phyloP scores from a whole-genome alignment of 2,329 filamentous ascomycete genomes.

The Colletotrichum agaves region DNA sequence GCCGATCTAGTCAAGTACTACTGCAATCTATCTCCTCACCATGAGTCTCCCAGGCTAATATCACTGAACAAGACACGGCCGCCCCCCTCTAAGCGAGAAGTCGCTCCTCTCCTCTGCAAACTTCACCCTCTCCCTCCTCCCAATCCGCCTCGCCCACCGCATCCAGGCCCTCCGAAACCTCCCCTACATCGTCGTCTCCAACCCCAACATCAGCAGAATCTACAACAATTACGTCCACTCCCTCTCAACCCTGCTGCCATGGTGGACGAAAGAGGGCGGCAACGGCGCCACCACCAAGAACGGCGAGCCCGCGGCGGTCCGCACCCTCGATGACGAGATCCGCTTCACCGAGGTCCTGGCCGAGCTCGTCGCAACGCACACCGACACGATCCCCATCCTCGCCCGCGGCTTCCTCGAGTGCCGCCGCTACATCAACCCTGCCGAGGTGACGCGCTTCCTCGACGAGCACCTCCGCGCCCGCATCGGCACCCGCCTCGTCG shows the following conservation, averaged over 20 bases:
- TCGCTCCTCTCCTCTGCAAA: slow-evolving; percentile 91
- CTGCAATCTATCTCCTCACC: too few species aligned
- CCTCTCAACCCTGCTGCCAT: slow-evolving; percentile 88
- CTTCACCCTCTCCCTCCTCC: slow-evolving; percentile 92
- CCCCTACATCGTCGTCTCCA: slow-evolving; percentile 98
- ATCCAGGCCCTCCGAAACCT: slow-evolving; percentile 94
- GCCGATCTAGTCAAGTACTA: slow-evolving; percentile 86
- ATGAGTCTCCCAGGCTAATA: too few species aligned
- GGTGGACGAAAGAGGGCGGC: slow-evolving; percentile 54
- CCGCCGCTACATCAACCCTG: slow-evolving; percentile 84
- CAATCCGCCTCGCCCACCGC: slow-evolving; percentile 90
- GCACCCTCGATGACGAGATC: slow-evolving; percentile 85
- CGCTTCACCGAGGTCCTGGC: slow-evolving; percentile 92
- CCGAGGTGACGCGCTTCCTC: slow-evolving; percentile 89
- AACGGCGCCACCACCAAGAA: slow-evolving; percentile 37
- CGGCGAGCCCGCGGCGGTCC: slow-evolving; percentile 64
- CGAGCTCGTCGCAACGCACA: slow-evolving; percentile 94
- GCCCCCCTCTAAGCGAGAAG: slow-evolving; percentile 82
- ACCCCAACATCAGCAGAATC: slow-evolving; percentile 92
- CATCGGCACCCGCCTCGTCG: slow-evolving; percentile 93
- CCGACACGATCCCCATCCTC: slow-evolving; percentile 92
- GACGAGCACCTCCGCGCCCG: slow-evolving; percentile 93
- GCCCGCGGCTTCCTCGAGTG: slow-evolving; percentile 95
- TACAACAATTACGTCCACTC: slow-evolving; percentile 98
- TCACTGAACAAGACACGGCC: slow-evolving; percentile 69